Base-by-base conservation (phyloP, 108 stramenopile species). In the Halocafeteria seosinensis region DNA sequence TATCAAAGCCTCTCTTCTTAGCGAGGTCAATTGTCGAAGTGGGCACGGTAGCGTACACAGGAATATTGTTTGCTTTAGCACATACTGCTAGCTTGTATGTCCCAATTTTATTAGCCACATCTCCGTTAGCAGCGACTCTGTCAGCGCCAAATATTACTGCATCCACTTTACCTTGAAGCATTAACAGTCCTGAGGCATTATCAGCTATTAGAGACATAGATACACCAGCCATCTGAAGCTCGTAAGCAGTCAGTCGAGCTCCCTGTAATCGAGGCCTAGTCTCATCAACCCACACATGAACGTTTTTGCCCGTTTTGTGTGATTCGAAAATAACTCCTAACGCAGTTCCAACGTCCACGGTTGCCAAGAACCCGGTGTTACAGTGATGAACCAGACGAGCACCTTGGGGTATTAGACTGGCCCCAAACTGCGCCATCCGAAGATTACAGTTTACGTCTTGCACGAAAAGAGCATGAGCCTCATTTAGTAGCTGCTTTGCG, bases 91-190 rank as follows among this genome's bases (percentile, higher is more conserved):
- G 67, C 34, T 85, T 80, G 53, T 85, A 88, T 27, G 92, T 92
- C 27, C 95, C 95, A 64, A 97, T 92, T 68, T 97, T 97, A 72
- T 97, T 97, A 61, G 95, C 92, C 3, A 88, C 89, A 68, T 92
- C 91, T 38, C 95, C 95, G 75, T 97, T 92, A 51, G 87, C 88
- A 59, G 89, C 93, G 0, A 94, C 90, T 9, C 95, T 86, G 72
- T 97, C 95, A 4, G 95, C 95, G 5, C 95, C 95, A 8, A 90
- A 88, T 5, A 93, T 84, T 32, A 87, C 84, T 8, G 82, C 85
- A 59, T 94, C 87, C 50, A 90, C 85, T 66, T 80, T 75, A 17
- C 64, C 57, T 35, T 26, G 21, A 0, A 74, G 72, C 80, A 95
- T 89, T 64, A 92, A 76, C 21, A 83, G 83, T 3, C 87, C 88